Conservation (phyloP, 2,329 filamentous ascomycete species). For the Tolypocladium endophyticum region DNA sequence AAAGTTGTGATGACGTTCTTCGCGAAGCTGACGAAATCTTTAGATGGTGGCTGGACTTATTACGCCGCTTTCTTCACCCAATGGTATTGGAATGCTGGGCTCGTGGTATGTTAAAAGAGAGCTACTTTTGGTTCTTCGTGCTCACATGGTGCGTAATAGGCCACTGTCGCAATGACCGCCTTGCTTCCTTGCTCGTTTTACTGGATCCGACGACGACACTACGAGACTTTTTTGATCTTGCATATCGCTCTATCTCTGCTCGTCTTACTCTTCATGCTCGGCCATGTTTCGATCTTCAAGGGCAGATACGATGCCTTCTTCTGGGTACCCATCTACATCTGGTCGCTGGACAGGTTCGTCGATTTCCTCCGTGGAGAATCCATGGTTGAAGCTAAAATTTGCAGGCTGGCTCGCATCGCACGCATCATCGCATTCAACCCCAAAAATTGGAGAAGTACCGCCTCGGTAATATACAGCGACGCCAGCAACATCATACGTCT, state of each 20-base stretch:
- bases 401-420: conserved; percentile 22
- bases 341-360: conserved; percentile 34
- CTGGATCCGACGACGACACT: conserved; percentile 39
- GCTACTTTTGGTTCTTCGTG: not conserved
- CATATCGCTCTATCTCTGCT: conserved; percentile 43
- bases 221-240: conserved; percentile 37
- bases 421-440: conserved; percentile 31
- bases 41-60: not conserved
- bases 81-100: conserved; percentile 34
- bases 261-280: conserved; percentile 38
- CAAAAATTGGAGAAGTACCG: conserved; percentile 23
- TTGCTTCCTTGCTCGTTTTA: conserved; percentile 37
- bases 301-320: conserved; percentile 37
- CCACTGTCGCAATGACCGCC: conserved; percentile 33
- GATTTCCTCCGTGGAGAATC: too few species aligned
- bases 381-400: too few species aligned
- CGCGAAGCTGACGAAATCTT: not conserved
- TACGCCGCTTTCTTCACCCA: not conserved
- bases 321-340: conserved; percentile 37
- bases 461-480: conserved; percentile 21
- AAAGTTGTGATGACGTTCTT: not conserved
- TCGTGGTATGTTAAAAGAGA: conserved; percentile 20
- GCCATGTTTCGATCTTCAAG: conserved; percentile 41
- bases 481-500: conserved; percentile 31
- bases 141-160: conserved; percentile 16